Base-by-base conservation (phyloP, 306 rosid species). In the Castanea crenata region DNA sequence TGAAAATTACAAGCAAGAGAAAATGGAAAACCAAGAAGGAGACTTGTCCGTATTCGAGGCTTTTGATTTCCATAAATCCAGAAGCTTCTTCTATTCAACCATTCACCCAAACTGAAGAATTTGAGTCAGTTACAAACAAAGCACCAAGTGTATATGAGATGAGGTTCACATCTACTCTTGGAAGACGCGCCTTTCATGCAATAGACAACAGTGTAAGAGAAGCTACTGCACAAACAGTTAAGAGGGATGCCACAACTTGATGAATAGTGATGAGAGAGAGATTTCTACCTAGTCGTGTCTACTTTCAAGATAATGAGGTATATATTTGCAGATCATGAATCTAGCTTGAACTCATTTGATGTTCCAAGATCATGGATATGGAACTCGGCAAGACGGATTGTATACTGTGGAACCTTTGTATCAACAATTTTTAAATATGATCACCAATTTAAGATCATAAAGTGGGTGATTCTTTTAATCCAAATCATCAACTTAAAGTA, bases 221-320 rank as follows among this genome's bases (percentile, higher is more conserved):
- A 87, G 90, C 90, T 52, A 85, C 84, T 71, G 86, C 90, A 61
- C 97, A 88, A 77, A 90, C 82, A 70, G 93, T 91, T 79, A 86
- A 12, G 97, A 85, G 97, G 97, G 67, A 94, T 97, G 5, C 34
- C 91, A 73, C 84, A 78, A 97, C 97, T n/a, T 89, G 97, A 77
- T 84, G 94, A 84, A 94, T 92, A 69, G 98, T 97, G 70, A 92
- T 83, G 77, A 91, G 91, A 73, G 91, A 73, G 72, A 94, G 97
- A 88, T 90, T 94, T 84, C 93, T 94, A 21, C 91, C 92, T 57
- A 89, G 92, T 44, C 96, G 98, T 29, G 92, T 97, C 46, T 2
- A 7, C 86, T 94, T 94, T 72, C 97, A 92, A 85, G 98, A 90
- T 57, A 94, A 94, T 32, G 97, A 94, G 94, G 94, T 68, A 92